Evolutionary conservation across 2,329 filamentous ascomycete genomes (phyloP), one percentile per base, ranked within the genome.

Genomic region (Xylaria sp.): DNA sequence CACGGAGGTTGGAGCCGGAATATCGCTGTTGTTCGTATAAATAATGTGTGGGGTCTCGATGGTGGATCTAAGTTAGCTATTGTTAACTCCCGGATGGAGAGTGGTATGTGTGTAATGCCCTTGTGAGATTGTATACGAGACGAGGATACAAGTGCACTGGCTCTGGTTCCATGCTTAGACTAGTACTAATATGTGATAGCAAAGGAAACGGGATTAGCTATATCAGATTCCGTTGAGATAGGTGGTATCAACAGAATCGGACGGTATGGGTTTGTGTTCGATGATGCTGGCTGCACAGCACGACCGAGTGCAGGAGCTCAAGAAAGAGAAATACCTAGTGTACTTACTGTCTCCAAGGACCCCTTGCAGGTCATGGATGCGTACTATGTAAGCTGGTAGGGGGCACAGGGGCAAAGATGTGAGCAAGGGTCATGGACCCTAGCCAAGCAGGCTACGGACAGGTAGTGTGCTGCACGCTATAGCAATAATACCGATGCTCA

Each of bases 101-200:
- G 56, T 63, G 30, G 56, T 61, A 68, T 41, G 30, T 46, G 41
- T 61, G 58, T 32, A 39, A 57, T 58, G 58, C 23, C 48, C 32
- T 50, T 52, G 15, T 41, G 53, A 60, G 53, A 60, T 39, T 58
- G 50, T 50, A 66, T 61, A 56, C 32, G 41, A 52, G 58, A 50
- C 41, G 53, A 52, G 59, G 43, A 61, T 39, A 66, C 60, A 53
- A 36, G 65, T 65, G 41, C 36, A 52, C 53, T 41, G 30, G 34
- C 59, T 45, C 32, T 43, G 55, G 25, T 56, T 60, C 59, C 66
- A 66, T 68, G 52, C 41, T 59, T 56, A 59, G 41, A 34, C 32
- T 39, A 13, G 55, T 32, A 34, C 32, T 39, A 13, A 48, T 32
- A 46, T 25, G 63, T n/a, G 28, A 57, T 34, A 41, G 32, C 4